Evolutionary conservation across 2,329 filamentous ascomycete genomes (phyloP), one percentile per base, ranked within the genome.

Genomic region (Colletotrichum lindemuthianum): DNA sequence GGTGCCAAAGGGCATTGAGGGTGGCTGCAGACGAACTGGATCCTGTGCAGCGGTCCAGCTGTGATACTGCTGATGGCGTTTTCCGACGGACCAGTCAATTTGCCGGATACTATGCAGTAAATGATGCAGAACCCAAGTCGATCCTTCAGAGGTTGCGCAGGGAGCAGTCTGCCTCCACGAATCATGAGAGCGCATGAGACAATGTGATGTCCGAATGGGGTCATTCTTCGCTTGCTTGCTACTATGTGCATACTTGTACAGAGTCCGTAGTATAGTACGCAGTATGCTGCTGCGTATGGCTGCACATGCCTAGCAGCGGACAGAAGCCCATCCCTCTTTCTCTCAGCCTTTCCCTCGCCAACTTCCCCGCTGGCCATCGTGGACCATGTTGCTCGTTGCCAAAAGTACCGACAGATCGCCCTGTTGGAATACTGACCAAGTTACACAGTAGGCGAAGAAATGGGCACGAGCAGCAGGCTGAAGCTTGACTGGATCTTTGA

Each of bases 121-220:
- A 24, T 24, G 24, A 24, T 24, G 24, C 24, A 24, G 24, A 24
- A 24, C 24, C 24, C 41, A 15, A 15, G 13, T 13, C 41, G 41
- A 15, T 15, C 41, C 13, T 43, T 43, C 41, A 43, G 41, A 24
- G 24, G 24, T 24, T 24, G 24, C 24, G 24, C 24, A 24, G 56
- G 49, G 24, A 36, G 41, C 37, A 16, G 37, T 13, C 37, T 56
- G 11, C 13, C 15, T 44, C 60, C 49, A 50, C 57, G 61, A 60
- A 65, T 65, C 39, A 60, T 10, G 6, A 45, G 5, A 37, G 41
- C 8, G 33, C 40, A 55, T 41, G 50, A 44, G 45, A 50, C 57
- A 65, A 55, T 51, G 57, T 65, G 50, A 32, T 34, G 49, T 64
- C 60, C 48, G 6, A 48, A 59, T 53, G 60, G 39, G 50, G 43